Evolutionary conservation across 1,284 basidiomycete species (phyloP).

Genomic region (Dichomitus squalens): DNA sequence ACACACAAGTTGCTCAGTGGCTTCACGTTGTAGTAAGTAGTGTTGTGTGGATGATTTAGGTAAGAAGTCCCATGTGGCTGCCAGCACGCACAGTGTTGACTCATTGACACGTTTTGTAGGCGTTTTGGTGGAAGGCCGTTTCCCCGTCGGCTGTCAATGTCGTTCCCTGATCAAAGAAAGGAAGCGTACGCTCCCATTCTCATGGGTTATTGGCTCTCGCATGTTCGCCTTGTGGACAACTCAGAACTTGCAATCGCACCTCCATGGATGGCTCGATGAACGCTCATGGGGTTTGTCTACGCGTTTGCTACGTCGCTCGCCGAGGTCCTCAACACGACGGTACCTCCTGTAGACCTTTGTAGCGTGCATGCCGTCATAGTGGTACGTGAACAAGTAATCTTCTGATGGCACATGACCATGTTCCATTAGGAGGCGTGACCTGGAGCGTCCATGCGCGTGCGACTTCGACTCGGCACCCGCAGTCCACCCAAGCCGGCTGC

Average conservation of each 20-base stretch:
- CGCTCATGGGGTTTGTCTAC: not conserved
- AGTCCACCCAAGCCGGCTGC: not conserved
- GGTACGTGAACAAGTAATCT: constrained; percentile 4
- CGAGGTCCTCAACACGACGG: not conserved
- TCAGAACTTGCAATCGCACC: not conserved
- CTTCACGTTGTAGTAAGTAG: not conserved
- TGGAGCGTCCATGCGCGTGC: not conserved
- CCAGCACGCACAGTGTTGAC: not conserved
- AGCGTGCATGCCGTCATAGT: not conserved
- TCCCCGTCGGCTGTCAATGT: not conserved
- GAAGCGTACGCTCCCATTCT: not conserved
- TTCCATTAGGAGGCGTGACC: not conserved
- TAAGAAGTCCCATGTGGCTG: not conserved
- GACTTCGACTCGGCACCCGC: not conserved
- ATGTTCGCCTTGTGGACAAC: constrained; percentile 1
- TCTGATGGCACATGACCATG: not conserved
- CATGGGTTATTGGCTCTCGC: not conserved
- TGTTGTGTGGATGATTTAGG: not conserved
- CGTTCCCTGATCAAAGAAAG: constrained; percentile 13
- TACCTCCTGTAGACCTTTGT: not conserved
- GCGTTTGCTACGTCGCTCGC: not conserved
- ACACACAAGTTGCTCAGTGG: not conserved
- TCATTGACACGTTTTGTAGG: constrained; percentile 18
- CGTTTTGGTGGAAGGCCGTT: not conserved
- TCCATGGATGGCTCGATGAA: not conserved